Base-by-base conservation (phyloP, 768 basidiomycete species). In the Bullera alba region DNA sequence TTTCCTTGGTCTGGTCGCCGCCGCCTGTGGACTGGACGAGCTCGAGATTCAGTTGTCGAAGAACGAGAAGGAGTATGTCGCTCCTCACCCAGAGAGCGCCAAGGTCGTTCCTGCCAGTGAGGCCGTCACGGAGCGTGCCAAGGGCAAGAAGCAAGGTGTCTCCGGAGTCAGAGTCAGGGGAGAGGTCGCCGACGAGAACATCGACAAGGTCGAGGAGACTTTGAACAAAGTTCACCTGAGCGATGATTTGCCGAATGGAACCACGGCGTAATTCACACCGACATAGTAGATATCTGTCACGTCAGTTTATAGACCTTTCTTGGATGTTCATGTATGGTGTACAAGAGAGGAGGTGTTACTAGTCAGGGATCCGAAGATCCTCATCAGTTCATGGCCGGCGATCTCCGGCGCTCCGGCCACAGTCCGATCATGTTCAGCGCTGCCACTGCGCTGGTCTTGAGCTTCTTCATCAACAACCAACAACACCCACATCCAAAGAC, bases 1-100 rank as follows among this genome's bases (percentile, higher is more conserved):
- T 0, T 96, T 96, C 82, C 83, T 99, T 46, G 95, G 95, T 14
- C 85, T 99, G 70, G 80, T 99, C 41, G 83, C 93, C 4, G 90
- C 95, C 1, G 76, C 95, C 0, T 77, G 77, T 36, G 78, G 79
- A 0, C 14, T 37, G 16, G 74, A 76, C 2, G 78, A 82, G 0
- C 78, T 97, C 3, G 75, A 80, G 27, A 84, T 85, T 65, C 87
- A 95, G 67, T 61, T 91, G 22, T 76, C 76, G 42, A 65, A 74
- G n/a, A 92, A 93, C 73, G 60, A 77, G 37, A 70, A 70, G 22
- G 59, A 57, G 41, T 77, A 69, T 51, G 50, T 48, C 2, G 58
- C 61, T 17, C 73, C 73, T 32, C 73, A 74, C 48, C 73, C 73
- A 0, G 65, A 69, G 44, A 55, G 54, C 7, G 58, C 64, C 22